Base-by-base conservation (phyloP, 805 yeast species). In the Metschnikowia bowlesiae region DNA sequence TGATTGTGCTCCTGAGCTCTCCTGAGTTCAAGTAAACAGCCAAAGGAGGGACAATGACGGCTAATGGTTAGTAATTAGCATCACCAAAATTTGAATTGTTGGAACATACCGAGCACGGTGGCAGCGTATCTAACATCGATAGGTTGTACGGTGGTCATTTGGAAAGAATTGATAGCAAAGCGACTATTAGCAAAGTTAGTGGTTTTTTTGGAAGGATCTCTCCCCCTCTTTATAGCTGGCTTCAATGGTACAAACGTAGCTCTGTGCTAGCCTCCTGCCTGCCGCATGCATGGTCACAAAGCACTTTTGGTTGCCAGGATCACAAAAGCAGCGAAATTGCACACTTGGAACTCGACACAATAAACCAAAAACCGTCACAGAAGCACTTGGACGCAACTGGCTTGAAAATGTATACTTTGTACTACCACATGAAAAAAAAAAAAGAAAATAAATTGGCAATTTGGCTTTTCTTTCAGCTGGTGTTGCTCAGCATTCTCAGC, bases 101-200 rank as follows among this genome's bases (percentile, higher is more conserved):
- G 4, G 8, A 11, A 35, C 46, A 35, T 44, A 44, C 46, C 46
- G 5, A 44, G 28, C 9, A 44, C 46, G 11, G 37, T 35, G 18
- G 40, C 46, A 8, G 46, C 46, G 40, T 44, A 44, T 44, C 46
- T 44, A 36, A 44, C 46, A 13, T 44, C 46, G 33, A 44, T 44
- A 10, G 37, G 7, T n/a, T n/a, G n/a, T 13, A 16, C 7, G 11
- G 29, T 10, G 14, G 40, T 11, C 46, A 44, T 44, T n/a, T 9
- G 28, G 10, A 35, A 26, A 16, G 16, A 18, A 41, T 29, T 39
- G n/a, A 6, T 42, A 42, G 45, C 45, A 33, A 42, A 10, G 26
- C 9, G 22, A 26, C 22, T n/a, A n/a, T 30, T 39, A 39, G 41
- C 41, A 13, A 39, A n/a, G n/a, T n/a, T 26, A 28, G n/a, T 39